phyloP scores from a whole-genome alignment of 345 rosid species.

The Iberis pinnata region DNA sequence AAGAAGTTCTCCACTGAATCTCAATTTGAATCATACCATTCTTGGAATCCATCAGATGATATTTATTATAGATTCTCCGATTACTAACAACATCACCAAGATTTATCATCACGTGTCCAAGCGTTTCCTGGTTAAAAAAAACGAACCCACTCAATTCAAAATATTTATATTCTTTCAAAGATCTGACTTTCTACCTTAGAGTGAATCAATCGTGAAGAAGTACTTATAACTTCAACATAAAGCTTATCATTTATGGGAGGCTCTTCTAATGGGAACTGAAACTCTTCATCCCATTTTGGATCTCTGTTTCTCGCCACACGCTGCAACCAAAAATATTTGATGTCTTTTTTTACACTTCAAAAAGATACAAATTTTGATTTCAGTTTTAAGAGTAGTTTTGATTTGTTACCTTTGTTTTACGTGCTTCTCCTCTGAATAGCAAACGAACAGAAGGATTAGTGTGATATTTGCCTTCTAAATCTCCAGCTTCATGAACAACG shows the following conservation, averaged over 20 bases:
- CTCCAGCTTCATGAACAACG: slow-evolving; percentile 86
- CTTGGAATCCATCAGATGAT: slow-evolving; percentile 80
- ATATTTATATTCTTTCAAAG: too few relatives aligned
- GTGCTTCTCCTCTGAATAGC: slow-evolving; percentile 79
- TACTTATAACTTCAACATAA: slow-evolving; percentile 74
- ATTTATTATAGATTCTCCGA: slow-evolving; percentile 73
- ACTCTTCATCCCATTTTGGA: slow-evolving; percentile 94
- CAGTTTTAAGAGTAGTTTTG: not conserved
- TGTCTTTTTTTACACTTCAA: not conserved
- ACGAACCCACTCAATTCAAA: slow-evolving; percentile 3
- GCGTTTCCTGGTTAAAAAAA: slow-evolving; percentile 42
- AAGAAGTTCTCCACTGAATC: slow-evolving; percentile 83
- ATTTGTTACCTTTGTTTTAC: slow-evolving; percentile 57
- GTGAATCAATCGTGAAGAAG: slow-evolving; percentile 67
- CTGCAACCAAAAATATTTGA: slow-evolving; percentile 32
- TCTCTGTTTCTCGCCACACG: slow-evolving; percentile 73
- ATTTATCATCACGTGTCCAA: slow-evolving; percentile 58
- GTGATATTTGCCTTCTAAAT: slow-evolving; percentile 87
- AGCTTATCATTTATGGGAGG: slow-evolving; percentile 70
- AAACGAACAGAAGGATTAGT: slow-evolving; percentile 77
- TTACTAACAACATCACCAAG: slow-evolving; percentile 70
- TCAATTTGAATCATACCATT: slow-evolving; percentile 75
- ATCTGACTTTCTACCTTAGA: slow-evolving; percentile 41
- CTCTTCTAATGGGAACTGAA: slow-evolving; percentile 68
- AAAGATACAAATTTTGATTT: not conserved